Evolutionary conservation across 1,284 basidiomycete species (phyloP).

Genomic region (Cystobasidium slooffiae): DNA sequence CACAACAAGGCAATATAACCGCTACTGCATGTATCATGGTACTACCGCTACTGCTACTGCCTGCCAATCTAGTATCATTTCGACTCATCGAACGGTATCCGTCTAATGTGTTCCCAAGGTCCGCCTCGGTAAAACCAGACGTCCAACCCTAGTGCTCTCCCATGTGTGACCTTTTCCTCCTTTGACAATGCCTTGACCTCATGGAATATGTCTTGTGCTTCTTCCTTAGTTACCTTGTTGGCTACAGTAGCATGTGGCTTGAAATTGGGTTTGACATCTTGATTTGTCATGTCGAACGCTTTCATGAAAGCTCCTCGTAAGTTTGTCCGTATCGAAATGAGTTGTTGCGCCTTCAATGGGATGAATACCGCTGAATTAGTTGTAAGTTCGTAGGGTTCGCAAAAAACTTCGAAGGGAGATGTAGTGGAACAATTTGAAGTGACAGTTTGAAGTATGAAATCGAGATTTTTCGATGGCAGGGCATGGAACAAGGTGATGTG

Average conservation of each 20-base stretch:
- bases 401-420: constrained; percentile 7
- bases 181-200: constrained; percentile 2
- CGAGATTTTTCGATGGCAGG: constrained; percentile 15
- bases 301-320: constrained; percentile 11
- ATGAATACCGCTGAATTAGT: constrained; percentile 23
- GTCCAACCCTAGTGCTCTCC: constrained; percentile 24
- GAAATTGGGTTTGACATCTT: constrained; percentile 24
- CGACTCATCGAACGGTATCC: constrained; percentile 21
- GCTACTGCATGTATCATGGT: too few relatives aligned
- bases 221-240: constrained; percentile 28
- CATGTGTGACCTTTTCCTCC: not conserved
- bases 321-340: constrained; percentile 1
- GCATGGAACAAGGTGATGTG: constrained; percentile 40
- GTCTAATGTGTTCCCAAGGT: constrained; percentile 30
- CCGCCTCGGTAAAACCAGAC: constrained; percentile 39
- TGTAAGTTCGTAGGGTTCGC: not conserved
- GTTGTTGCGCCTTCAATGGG: constrained; percentile 9
- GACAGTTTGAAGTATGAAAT: not conserved
- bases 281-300: constrained; percentile 3
- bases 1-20: too few relatives aligned
- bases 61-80: not conserved
- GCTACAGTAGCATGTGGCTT: constrained; percentile 35
- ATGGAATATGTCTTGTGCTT: constrained; percentile 19
- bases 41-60: not conserved
- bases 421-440: constrained; percentile 6